A percentile compares a stretch with the other conserved stretches of the same genome.
Conservation (phyloP, 768 basidiomycete species). For the Thelephora aurantiotincta region DNA sequence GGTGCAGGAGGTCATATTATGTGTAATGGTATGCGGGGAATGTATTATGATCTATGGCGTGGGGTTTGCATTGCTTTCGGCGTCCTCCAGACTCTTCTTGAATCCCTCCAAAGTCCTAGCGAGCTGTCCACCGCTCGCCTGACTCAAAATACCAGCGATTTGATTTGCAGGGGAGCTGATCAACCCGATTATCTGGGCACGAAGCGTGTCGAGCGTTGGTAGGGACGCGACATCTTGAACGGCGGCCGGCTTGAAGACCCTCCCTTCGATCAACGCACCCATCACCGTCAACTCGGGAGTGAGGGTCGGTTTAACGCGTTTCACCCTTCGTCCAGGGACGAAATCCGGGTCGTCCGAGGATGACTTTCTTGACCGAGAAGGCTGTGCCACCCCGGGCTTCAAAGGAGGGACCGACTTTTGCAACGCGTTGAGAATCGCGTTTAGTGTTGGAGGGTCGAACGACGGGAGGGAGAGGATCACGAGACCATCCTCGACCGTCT, state of each 20-base stretch:
- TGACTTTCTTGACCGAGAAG: constrained; percentile 29
- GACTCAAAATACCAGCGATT: constrained; percentile 53
- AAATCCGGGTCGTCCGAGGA: constrained; percentile 42
- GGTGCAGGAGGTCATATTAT: too few species aligned
- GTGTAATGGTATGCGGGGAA: too few species aligned
- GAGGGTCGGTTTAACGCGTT: constrained; percentile 37
- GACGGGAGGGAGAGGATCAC: constrained; percentile 51
- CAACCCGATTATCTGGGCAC: constrained; percentile 77
- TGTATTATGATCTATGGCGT: too few species aligned
- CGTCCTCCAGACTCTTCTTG: constrained; percentile 51
- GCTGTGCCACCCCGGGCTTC: constrained; percentile 33
- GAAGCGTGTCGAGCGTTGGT: constrained; percentile 63
- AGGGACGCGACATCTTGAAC: constrained; percentile 55
- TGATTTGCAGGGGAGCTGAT: constrained; percentile 63
- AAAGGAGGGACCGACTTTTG: constrained; percentile 52
- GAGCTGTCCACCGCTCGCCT: constrained; percentile 54
- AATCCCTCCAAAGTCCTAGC: constrained; percentile 65
- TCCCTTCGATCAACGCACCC: constrained; percentile 69
- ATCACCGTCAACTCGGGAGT: constrained; percentile 59
- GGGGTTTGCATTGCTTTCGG: constrained; percentile 9
- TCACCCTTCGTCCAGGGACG: constrained; percentile 57
- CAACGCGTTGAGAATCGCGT: constrained; percentile 50
- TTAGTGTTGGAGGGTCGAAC: constrained; percentile 61
- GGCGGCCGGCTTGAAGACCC: constrained; percentile 44
- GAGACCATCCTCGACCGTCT: constrained; percentile 42